Evolutionary conservation across 2,329 filamentous ascomycete genomes (phyloP), one percentile per base, ranked within the genome.

Genomic region (Diplocarpon mali): DNA sequence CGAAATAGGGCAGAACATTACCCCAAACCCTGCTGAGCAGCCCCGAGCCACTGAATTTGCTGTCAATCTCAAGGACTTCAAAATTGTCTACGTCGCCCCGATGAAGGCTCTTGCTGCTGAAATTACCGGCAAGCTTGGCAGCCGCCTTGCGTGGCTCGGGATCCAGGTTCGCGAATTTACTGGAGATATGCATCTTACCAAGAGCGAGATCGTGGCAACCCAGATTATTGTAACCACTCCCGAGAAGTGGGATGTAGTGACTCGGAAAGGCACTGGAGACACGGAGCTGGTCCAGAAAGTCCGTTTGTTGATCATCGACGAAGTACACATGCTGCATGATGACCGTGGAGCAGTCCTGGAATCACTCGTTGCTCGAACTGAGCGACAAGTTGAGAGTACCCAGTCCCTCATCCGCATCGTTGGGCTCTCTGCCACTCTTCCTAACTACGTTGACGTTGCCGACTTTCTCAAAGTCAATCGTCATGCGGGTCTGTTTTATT

Each of bases 161-260:
- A 79, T 98, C 57, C 80, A 86, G 61, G 90, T 87, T 53, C 83
- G 92, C 50, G 92, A 98, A 65, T 80, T 94, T 62, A 98, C 92
- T 38, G 92, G 92, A 59, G 92, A 98, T 62, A 98, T 98, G 92
- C 92, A 98, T 61, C 74, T 99, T 45, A 95, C 90, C 39, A 98
- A 98, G 64, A 76, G 86, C 2, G 93, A 98, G 64, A 95, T 99
- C 49, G 75, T 95, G 13, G 82, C 89, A 52, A 98, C 92, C 0
- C 92, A 98, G 61, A 92, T 99, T 55, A 95, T 99, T 48, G 92
- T 98, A 40, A 98, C 93, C 0, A 98, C 92, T 0, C 92, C 92
- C 30, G 92, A 98, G 66, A 98, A 98, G 66, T 98, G 93, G 93
- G 92, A 98, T 62, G 92, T 98, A 1, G 86, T 98, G 5, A 98